Conservation (phyloP, 306 rosid species). For the Cercis canadensis region DNA sequence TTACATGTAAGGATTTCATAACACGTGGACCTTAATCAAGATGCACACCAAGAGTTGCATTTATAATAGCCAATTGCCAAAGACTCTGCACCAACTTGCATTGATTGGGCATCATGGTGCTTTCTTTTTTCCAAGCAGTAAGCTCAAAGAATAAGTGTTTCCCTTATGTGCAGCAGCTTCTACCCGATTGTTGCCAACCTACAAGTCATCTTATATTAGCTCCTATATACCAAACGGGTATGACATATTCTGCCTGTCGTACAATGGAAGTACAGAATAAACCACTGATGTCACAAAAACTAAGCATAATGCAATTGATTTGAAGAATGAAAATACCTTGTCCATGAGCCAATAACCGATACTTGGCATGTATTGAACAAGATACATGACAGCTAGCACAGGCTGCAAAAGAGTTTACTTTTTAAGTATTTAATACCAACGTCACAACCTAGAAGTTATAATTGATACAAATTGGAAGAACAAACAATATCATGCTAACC, state of each 20-base stretch:
- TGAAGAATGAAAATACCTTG: constrained; percentile 61
- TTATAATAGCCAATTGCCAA: neutral
- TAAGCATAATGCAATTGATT: neutral
- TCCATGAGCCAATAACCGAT: constrained; percentile 94
- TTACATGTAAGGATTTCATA: too few species aligned
- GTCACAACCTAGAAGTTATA: constrained; percentile 16
- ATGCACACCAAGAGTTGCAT: neutral
- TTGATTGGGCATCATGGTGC: constrained; percentile 38
- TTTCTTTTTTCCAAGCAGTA: constrained; percentile 78
- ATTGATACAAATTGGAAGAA: constrained; percentile 22
- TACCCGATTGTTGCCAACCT: constrained; percentile 84
- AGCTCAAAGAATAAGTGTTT: constrained; percentile 72
- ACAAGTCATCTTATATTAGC: constrained; percentile 26
- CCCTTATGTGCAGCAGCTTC: constrained; percentile 85
- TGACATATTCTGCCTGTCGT: neutral
- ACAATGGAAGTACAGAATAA: neutral
- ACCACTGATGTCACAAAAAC: neutral
- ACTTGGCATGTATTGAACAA: constrained; percentile 88
- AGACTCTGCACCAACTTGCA: constrained; percentile 2
- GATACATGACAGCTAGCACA: constrained; percentile 86
- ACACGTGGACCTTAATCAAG: too few species aligned
- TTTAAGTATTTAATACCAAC: neutral
- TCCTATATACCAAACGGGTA: constrained; percentile 12
- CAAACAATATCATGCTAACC: neutral
- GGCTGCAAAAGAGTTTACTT: constrained; percentile 62